Base-by-base conservation (phyloP, 177 flowering plant genomes). In the Vitis hybrid region DNA sequence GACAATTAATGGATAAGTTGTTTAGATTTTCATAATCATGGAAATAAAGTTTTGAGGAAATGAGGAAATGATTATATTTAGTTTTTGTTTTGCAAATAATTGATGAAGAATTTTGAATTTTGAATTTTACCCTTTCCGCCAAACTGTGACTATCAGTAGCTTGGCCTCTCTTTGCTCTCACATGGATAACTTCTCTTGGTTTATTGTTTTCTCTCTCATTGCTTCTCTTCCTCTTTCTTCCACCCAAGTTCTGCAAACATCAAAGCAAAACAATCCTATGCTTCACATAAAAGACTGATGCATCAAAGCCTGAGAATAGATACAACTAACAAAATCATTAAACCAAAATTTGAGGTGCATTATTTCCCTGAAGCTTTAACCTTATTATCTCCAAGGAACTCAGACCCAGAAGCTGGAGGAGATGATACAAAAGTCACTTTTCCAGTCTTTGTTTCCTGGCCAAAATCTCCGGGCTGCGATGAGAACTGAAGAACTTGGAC, bases 91-190 rank as follows among this genome's bases (percentile, higher is more conserved):
- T 15, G 17, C n/a, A 19, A 49, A 18, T 4, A 20, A 19, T 19
- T 9, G 20, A 1, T 33, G 12, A 64, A 17, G 10, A 18, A 22
- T 17, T 51, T 18, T 51, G 10, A 18, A 22, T 17, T 51, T 18
- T 51, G 28, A 55, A 65, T n/a, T 52, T 53, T 81, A 90, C 94
- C 87, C 94, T 87, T 81, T 90, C 94, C 9, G 94, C 94, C 73
- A 90, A 77, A 69, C 94, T 90, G 73, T 90, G 94, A 64, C 90
- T 87, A 72, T 90, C 94, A 71, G 94, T 90, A 57, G 95, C 95
- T 79, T 87, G 90, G 67, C 95, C 95, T 85, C 95, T 83, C 78
- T 81, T 88, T 15, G 91, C 92, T 80, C 95, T 83, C 6, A 90
- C 95, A 87, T 87, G 92, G 79, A 90, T 78, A 62, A 88, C 90